Base-by-base conservation (phyloP, 2,329 filamentous ascomycete genomes). In the Epichloe uncinata region DNA sequence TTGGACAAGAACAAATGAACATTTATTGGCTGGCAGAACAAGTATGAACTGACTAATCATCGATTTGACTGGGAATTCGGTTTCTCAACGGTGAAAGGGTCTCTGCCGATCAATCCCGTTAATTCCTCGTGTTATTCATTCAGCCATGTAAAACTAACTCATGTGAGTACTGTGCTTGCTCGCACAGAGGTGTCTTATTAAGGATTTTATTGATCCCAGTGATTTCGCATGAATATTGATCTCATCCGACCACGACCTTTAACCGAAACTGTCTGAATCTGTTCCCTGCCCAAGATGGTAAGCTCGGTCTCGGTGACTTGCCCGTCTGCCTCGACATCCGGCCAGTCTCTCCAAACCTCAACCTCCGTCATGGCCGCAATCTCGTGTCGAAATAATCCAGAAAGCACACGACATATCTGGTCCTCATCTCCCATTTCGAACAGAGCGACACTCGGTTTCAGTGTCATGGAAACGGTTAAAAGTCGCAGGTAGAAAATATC, bases 341-440 rank as follows among this genome's bases (percentile, higher is more conserved):
- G 81, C 64, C 73, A 77, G 61, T 91, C 86, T 50, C 83, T 69
- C 87, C 86, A 91, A 5, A 90, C 72, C 63, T 89, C 82, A 2
- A 82, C 63, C 3, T 62, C 60, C 3, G 67, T 62, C 20, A 50
- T 60, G 62, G 51, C 44, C 33, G 58, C 52, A 6, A 62, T 49
- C 52, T 47, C n/a, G 50, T 67, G 57, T 6, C 47, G 47, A 26
- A 64, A 48, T 6, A 72, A 75, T 60, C 79, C 66, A 8, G 62
- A 58, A 1, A 75, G 73, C 2, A 93, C 83, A 12, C 86, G 71
- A 5, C 64, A 49, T 0, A 85, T 87, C 65, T 94, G 87, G 5
- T 66, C 69, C 52, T 79, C 63, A 58, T 86, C 85, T 0, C 82
- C 85, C 26, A 91, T 76, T 64, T 94, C 87, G 54, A 90, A 73